Base-by-base conservation (phyloP, 2,329 filamentous ascomycete species). In the Neopestalotiopsis sp. region DNA sequence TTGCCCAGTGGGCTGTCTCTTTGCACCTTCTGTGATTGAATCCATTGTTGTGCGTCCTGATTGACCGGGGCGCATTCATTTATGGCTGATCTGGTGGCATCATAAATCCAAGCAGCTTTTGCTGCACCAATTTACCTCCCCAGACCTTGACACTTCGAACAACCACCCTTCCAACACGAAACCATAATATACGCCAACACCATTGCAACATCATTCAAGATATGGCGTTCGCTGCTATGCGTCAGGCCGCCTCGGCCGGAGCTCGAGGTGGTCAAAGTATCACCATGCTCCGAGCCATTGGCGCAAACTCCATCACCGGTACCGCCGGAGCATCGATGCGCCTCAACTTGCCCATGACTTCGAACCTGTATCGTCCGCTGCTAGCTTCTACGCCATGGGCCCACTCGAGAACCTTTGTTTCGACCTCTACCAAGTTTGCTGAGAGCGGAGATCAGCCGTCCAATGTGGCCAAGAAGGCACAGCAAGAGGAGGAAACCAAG, bases 71-170 rank as follows among this genome's bases (percentile, higher is more conserved):
- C 66, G 58, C 63, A 65, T 32, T 40, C 70, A 72, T 67, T 67
- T 65, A 79, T 79, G 77, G 77, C 76, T 74, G 68, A 65, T 62
- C 69, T 68, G 66, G 63, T 64, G 63, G 73, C 70, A 68, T 77
- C 74, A 74, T 71, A 73, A 40, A 59, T 12, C 32, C 73, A 69
- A 71, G 72, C 76, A 71, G 75, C 76, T 70, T 74, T 70, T 70
- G 74, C 73, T 76, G 74, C 73, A 70, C 68, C 69, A 67, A 40
- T 62, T 38, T 45, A n/a, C 28, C 24, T n/a, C 59, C 1, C 53
- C 28, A 61, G 53, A 56, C 34, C 58, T 64, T 53, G 9, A 65
- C 66, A 70, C 68, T 53, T 20, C 45, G 61, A 70, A 65, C 71
- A 34, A 69, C 32, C 17, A 73, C 68, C 68, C 24, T 68, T 34